Evolutionary conservation across 495 filamentous ascomycete species (phyloP).

Genomic region (Cladorrhinum samala): DNA sequence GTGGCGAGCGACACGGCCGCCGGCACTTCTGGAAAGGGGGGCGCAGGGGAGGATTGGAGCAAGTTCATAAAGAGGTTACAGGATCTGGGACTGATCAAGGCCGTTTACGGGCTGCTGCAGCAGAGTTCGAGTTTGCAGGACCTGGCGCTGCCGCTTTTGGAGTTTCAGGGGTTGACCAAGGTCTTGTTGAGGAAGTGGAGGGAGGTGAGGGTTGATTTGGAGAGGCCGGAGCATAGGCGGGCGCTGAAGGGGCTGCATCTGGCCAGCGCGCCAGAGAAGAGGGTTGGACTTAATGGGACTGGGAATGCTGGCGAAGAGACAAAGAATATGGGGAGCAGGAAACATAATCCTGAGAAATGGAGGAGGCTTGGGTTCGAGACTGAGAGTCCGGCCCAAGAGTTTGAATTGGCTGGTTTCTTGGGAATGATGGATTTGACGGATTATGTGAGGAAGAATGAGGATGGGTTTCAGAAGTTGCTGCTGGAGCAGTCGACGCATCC

Average conservation of each 20-base stretch:
- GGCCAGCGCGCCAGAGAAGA: conserved; percentile 66
- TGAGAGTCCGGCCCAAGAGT: conserved; percentile 78
- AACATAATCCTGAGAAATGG: conserved; percentile 91
- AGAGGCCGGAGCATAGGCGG: conserved; percentile 81
- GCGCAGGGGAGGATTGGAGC: conserved; percentile 72
- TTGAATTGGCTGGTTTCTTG: conserved; percentile 78
- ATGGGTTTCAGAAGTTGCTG: conserved; percentile 84
- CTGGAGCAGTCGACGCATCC: conserved; percentile 80
- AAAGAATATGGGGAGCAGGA: conserved; percentile 49
- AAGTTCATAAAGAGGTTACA: conserved; percentile 90
- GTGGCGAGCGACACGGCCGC: conserved; percentile 61
- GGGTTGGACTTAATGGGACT: conserved; percentile 14
- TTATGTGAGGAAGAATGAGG: conserved; percentile 83
- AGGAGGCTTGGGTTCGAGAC: conserved; percentile 85
- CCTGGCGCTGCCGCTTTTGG: conserved; percentile 82
- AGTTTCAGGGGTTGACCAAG: conserved; percentile 92
- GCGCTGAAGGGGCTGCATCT: conserved; percentile 78
- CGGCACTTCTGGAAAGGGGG: conserved; percentile 34
- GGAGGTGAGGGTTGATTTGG: conserved; percentile 74
- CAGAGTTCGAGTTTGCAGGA: conserved; percentile 87
- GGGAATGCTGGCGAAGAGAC: conserved; percentile 25
- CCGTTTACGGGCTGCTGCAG: conserved; percentile 81
- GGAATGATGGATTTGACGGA: conserved; percentile 98
- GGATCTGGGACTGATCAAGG: conserved; percentile 87
- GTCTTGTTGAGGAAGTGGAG: conserved; percentile 86